Base-by-base conservation (phyloP, 2,329 filamentous ascomycete species). In the Fusarium acutatum region DNA sequence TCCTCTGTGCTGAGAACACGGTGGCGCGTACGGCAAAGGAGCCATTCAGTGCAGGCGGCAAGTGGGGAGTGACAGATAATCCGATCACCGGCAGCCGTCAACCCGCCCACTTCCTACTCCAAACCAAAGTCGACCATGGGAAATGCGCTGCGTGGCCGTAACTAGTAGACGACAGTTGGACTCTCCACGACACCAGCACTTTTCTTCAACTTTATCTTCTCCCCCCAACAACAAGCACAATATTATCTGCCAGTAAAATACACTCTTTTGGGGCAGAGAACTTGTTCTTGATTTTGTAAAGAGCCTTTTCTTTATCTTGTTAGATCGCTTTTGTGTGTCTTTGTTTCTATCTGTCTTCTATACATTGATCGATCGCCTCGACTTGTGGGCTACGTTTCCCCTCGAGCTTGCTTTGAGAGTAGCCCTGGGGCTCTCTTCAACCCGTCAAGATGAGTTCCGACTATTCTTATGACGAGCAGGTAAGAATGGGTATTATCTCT, bases 381-480 rank as follows among this genome's bases (percentile, higher is more conserved):
- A 64, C 40, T 70, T 69, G 67, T 69, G 66, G 64, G 34, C 61
- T 69, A 67, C 71, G 57, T 67, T 71, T 73, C 65, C 61, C 62
- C 58, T 41, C 66, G 62, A 64, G 35, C 54, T 70, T 57, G 53
- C 59, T 57, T 65, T 62, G 53, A 73, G 76, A 79, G 81, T 78
- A 72, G 80, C 77, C 75, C 77, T 79, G 79, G 81, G 83, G 66
- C 66, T 60, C 82, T 81, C 79, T 78, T 77, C 69, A 74, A 74
- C 76, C 77, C 78, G 83, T 78, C 85, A 91, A 86, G 82, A 96
- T 96, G 91, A 95, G 92, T 81, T 94, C 93, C 80, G 96, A 98
- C 84, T 99, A 99, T 88, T 97, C 94, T 80, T 99, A 99, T 86
- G 96, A 99, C 89, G 94, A 97, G 82, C 91, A 96, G 90, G 92